phyloP scores from a whole-genome alignment of 257 asterid genomes.

The Marsdenia floribunda region DNA sequence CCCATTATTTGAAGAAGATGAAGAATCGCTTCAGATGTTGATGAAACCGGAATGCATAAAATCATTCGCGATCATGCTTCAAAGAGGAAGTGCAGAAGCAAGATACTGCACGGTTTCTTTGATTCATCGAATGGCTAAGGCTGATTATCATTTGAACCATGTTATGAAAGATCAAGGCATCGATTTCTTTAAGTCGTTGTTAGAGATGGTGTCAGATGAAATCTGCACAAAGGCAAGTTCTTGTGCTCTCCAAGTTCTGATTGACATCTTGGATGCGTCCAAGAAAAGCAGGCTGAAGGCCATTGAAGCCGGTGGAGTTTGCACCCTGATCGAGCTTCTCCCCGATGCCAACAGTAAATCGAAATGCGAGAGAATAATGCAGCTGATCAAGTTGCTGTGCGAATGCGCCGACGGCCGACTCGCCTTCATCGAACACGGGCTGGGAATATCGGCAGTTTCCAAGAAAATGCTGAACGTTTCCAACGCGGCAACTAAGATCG shows the following conservation, averaged over 20 bases:
- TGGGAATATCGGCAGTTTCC: constrained; percentile 68
- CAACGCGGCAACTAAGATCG: constrained; percentile 42
- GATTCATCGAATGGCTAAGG: constrained; percentile 40
- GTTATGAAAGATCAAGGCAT: constrained; percentile 52
- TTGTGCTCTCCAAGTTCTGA: constrained; percentile 47
- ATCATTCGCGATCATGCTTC: constrained; percentile 57
- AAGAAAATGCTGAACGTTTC: constrained; percentile 60
- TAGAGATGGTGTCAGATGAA: constrained; percentile 71
- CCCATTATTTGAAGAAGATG: constrained; percentile 36
- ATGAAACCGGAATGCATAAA: constrained; percentile 50
- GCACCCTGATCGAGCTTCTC: constrained; percentile 62
- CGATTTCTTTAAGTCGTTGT: constrained; percentile 65
- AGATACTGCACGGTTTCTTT: constrained; percentile 47
- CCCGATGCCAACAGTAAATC: constrained; percentile 57
- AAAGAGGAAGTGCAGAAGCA: constrained; percentile 70
- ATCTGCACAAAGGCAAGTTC: constrained; percentile 50
- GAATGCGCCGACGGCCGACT: constrained; percentile 82
- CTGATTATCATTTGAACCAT: constrained; percentile 41
- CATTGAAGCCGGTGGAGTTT: constrained; percentile 69
- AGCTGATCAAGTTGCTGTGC: constrained; percentile 51
- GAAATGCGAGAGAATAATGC: constrained; percentile 57
- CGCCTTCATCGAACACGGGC: constrained; percentile 60
- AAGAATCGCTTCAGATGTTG: constrained; percentile 26
- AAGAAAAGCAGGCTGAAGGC: constrained; percentile 61
- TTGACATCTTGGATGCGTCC: constrained; percentile 46